Evolutionary conservation across 306 rosid species (phyloP).

Genomic region (Citrullus mucosospermus): DNA sequence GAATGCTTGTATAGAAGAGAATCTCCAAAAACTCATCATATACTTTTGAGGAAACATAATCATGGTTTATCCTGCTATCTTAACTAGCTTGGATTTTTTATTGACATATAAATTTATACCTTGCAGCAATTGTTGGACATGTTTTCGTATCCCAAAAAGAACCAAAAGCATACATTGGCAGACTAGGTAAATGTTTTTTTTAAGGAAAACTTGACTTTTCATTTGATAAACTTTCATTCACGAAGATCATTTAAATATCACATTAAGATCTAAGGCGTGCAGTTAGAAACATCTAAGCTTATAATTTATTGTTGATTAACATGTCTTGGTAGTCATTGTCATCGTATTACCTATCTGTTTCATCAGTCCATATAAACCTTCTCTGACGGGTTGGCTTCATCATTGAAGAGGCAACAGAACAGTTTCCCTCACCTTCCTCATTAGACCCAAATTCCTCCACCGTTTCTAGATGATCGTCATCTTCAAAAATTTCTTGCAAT

Average conservation of each 20-base stretch:
- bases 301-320: not conserved
- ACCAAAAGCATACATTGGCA: not conserved
- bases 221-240: not conserved
- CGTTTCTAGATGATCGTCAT: slow-evolving; percentile 25
- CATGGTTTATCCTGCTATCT: slow-evolving; percentile 1
- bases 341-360: slow-evolving; percentile 61
- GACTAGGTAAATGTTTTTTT: not conserved
- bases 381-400: slow-evolving; percentile 52
- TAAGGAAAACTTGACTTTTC: too few relatives aligned
- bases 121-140: not conserved
- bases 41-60: not conserved
- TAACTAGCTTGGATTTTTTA: not conserved
- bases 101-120: not conserved
- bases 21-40: not conserved
- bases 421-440: slow-evolving; percentile 25
- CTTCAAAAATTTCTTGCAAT: slow-evolving; percentile 29
- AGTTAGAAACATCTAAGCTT: not conserved
- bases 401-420: slow-evolving; percentile 36
- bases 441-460: slow-evolving; percentile 21
- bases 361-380: slow-evolving; percentile 78
- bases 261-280: not conserved
- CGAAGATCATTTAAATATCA: not conserved
- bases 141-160: not conserved
- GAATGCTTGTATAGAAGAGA: not conserved
- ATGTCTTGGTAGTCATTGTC: not conserved